These are phyloP conservation scores for Chalciporus sp. DNA, from an alignment of 1,284 basidiomycete species.

Conservation along the genomic window DNA sequence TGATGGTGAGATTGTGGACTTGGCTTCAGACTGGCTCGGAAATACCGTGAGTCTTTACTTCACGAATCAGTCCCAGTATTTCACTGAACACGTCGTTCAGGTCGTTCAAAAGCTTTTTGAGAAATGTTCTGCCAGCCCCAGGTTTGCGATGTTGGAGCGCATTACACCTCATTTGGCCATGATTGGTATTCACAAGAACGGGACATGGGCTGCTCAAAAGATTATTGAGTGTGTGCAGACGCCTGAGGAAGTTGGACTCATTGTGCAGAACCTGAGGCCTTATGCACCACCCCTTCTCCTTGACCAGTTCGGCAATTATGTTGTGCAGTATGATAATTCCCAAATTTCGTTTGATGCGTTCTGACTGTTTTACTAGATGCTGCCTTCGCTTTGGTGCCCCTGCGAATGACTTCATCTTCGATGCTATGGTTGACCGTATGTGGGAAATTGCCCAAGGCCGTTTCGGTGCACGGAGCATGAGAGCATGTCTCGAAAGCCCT, in stretches of 20 bases:
- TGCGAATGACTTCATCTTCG: conserved; percentile 93
- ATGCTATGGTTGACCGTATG: conserved; percentile 96
- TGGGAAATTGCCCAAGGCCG: conserved; percentile 98
- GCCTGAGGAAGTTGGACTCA: conserved; percentile 85
- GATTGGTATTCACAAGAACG: conserved; percentile 99
- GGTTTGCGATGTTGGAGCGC: conserved; percentile 90
- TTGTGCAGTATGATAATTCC: conserved; percentile 76
- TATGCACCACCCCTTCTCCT: conserved; percentile 94
- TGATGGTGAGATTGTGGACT: conserved; percentile 89
- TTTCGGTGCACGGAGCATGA: conserved; percentile 97
- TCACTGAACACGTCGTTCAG: conserved; percentile 38
- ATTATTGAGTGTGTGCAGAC: conserved; percentile 94
- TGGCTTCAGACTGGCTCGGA: conserved; percentile 98
- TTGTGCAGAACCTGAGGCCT: conserved; percentile 85
- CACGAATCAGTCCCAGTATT: conserved; percentile 1
- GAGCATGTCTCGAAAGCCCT: conserved; percentile 92
- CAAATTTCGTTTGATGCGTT: background rate
- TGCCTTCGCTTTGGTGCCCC: conserved; percentile 91
- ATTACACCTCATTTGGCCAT: conserved; percentile 94
- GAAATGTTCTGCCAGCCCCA: conserved; percentile 75
- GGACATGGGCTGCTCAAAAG: conserved; percentile 99
- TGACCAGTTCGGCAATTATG: conserved; percentile 98
- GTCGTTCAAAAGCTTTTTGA: conserved; percentile 98
- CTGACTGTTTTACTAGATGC: conserved; percentile 52
- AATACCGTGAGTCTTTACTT: conserved; percentile 75